These are phyloP conservation scores for Ceratocystis harringtonii DNA, from an alignment of 2,329 filamentous ascomycete species.

Conservation along the genomic window DNA sequence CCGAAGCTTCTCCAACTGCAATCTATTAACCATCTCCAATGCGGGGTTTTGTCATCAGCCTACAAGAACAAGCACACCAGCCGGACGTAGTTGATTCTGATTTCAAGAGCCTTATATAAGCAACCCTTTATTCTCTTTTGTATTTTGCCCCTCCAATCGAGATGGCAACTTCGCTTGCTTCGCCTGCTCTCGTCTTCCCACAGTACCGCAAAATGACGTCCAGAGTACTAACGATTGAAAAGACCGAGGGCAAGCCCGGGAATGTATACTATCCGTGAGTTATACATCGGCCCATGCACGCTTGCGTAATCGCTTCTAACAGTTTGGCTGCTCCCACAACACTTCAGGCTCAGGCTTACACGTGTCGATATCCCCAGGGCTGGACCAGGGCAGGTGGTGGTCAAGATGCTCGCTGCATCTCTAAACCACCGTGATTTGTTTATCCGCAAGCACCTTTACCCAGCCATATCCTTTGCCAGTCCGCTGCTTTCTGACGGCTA, in stretches of 20 bases:
- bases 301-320: too few species aligned
- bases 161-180: slow-evolving; percentile 9
- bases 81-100: not conserved
- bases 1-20: not conserved
- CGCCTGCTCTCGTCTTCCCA: slow-evolving; percentile 11
- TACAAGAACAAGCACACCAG: not conserved
- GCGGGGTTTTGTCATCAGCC: not conserved
- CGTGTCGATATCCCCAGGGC: slow-evolving; percentile 48
- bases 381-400: slow-evolving; percentile 51
- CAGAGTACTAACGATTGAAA: slow-evolving; percentile 42
- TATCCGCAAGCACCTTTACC: slow-evolving; percentile 83
- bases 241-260: slow-evolving; percentile 69
- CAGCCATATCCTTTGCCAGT: slow-evolving; percentile 61
- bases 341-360: slow-evolving; percentile 40
- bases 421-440: slow-evolving; percentile 95
- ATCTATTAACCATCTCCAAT: not conserved
- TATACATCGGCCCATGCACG: not conserved
- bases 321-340: too few species aligned
- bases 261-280: slow-evolving; percentile 69
- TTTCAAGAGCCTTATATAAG: not conserved
- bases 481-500: slow-evolving; percentile 74
- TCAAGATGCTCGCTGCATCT: slow-evolving; percentile 63
- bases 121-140: not conserved
- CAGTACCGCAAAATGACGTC: slow-evolving; percentile 11
- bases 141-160: not conserved